Evolutionary conservation across 2,329 filamentous ascomycete species (phyloP), one percentile per base, ranked within the genome.

Genomic region (Chaetomiaceae sp.): DNA sequence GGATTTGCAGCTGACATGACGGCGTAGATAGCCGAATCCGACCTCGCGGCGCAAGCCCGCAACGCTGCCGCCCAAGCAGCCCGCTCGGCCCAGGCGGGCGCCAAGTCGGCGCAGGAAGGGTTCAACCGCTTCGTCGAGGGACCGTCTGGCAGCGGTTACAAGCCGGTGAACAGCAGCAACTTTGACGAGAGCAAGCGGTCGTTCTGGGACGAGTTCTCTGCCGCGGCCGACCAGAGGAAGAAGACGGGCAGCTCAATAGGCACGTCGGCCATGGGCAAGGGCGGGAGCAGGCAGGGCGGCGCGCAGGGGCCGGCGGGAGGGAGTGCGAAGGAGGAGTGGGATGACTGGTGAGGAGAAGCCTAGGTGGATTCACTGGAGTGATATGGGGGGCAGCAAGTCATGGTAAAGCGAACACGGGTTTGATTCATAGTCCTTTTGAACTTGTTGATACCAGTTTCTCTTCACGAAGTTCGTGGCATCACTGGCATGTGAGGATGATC

Each of bases 151-250:
- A 61, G 55, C 59, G 62, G 59, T 29, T 70, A 67, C 45, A 65
- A 72, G 53, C 66, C 70, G 53, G 72, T 66, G 50, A 74, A 69
- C 52, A 64, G 23, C 25, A 34, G 33, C 38, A 59, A 58, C 23
- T 62, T 83, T 47, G 77, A 84, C 64, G 77, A 75, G 78, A 87
- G 69, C 80, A 88, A 85, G 71, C 87, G 87, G 67, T 87, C 88
- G 61, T 96, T 96, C 71, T 96, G 91, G 91, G 91, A 96, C 68
- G 87, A 87, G 62, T 96, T 97, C 71, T 86, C 90, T 0, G 82
- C 80, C 25, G 70, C 86, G 23, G 86, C 83, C 0, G 80, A 86
- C 71, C 75, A 81, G 64, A 70, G 72, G 54, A 65, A 64, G 57
- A 55, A 57, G 22, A 67, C 66, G 39, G 70, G 72, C 53, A 80